Conservation (phyloP, 1,139 yeast species). For the Chernovozyma aurita region DNA sequence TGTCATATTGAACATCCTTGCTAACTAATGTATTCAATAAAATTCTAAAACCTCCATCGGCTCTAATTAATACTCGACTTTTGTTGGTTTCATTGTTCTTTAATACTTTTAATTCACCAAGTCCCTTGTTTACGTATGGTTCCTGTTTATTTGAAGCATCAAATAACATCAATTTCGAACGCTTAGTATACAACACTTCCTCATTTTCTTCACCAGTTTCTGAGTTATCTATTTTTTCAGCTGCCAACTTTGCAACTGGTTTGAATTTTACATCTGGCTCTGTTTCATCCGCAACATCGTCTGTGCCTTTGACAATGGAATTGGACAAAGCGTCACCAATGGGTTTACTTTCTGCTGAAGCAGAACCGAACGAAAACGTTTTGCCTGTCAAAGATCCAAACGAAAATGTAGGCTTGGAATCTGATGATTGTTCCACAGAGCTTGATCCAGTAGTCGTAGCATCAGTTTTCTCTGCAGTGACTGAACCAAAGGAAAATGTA, state of each 20-base stretch:
- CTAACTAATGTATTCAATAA: slow-evolving; percentile 60
- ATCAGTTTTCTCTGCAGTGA: slow-evolving; percentile 1
- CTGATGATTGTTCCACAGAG: slow-evolving; percentile 3
- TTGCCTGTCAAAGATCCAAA: slow-evolving; percentile 16
- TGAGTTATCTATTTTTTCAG: slow-evolving; percentile 41
- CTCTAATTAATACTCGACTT: slow-evolving; percentile 71
- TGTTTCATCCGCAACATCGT: slow-evolving; percentile 22
- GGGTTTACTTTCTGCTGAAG: slow-evolving; percentile 14
- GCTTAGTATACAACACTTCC: slow-evolving; percentile 54
- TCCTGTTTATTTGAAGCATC: slow-evolving; percentile 44
- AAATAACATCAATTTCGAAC: slow-evolving; percentile 68
- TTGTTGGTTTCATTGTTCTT: slow-evolving; percentile 55
- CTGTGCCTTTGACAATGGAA: not conserved
- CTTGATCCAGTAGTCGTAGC: too few species aligned
- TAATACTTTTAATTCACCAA: slow-evolving; percentile 77
- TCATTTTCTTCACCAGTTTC: slow-evolving; percentile 86
- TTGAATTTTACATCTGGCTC: slow-evolving; percentile 44
- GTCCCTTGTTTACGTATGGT: slow-evolving; percentile 61
- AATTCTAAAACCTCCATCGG: slow-evolving; percentile 86
- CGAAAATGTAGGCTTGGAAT: slow-evolving; percentile 11
- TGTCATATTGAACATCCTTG: slow-evolving; percentile 49
- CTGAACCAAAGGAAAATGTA: slow-evolving; percentile 6
- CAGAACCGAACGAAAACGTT: slow-evolving; percentile 14
- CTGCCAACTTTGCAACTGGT: slow-evolving; percentile 41
- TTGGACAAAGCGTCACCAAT: slow-evolving; percentile 13